Percentiles rank a stretch among this genome's conserved stretches.
phyloP scores from a whole-genome alignment of 805 yeast genomes.

The Yamadazyma ubonensis region DNA sequence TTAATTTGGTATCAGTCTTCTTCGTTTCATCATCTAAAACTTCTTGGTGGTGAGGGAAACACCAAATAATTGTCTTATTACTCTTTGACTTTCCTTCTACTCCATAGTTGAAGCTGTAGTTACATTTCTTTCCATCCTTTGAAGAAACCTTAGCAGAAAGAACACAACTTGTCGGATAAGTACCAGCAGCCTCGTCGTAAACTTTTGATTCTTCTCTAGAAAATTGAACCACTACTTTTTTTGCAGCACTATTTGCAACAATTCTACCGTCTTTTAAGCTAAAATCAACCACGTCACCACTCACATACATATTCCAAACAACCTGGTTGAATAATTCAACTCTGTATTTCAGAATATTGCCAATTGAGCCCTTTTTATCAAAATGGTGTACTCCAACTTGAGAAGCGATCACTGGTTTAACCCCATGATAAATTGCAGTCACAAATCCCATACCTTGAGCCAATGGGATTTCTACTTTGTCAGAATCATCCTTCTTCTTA shows the following conservation, averaged over 20 bases:
- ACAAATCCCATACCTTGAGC: slow-evolving; percentile 79
- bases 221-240: slow-evolving; percentile 56
- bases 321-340: slow-evolving; percentile 55
- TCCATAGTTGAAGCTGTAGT: slow-evolving; percentile 30
- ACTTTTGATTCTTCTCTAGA: slow-evolving; percentile 45
- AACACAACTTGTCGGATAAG: slow-evolving; percentile 24
- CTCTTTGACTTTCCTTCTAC: slow-evolving; percentile 25
- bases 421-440: slow-evolving; percentile 57
- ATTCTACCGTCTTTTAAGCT: slow-evolving; percentile 38
- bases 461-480: slow-evolving; percentile 48
- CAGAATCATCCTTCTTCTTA: slow-evolving; percentile 12
- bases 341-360: slow-evolving; percentile 49
- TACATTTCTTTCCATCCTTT: slow-evolving; percentile 21
- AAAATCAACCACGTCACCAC: slow-evolving; percentile 24
- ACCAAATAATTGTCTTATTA: slow-evolving; percentile 42
- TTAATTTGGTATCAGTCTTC: slow-evolving; percentile 28
- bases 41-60: slow-evolving; percentile 51
- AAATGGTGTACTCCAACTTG: slow-evolving; percentile 63
- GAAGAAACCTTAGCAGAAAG: slow-evolving; percentile 17
- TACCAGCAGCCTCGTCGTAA: slow-evolving; percentile 36
- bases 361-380: slow-evolving; percentile 33
- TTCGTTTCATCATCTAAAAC: slow-evolving; percentile 31
- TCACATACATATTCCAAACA: slow-evolving; percentile 66
- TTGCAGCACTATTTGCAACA: slow-evolving; percentile 40
- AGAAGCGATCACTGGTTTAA: slow-evolving; percentile 55